A percentile compares a stretch with the other conserved stretches of the same genome.
These are phyloP conservation scores for Colletotrichum viniferum DNA, from an alignment of 2,329 filamentous ascomycete species.

Conservation along the genomic window DNA sequence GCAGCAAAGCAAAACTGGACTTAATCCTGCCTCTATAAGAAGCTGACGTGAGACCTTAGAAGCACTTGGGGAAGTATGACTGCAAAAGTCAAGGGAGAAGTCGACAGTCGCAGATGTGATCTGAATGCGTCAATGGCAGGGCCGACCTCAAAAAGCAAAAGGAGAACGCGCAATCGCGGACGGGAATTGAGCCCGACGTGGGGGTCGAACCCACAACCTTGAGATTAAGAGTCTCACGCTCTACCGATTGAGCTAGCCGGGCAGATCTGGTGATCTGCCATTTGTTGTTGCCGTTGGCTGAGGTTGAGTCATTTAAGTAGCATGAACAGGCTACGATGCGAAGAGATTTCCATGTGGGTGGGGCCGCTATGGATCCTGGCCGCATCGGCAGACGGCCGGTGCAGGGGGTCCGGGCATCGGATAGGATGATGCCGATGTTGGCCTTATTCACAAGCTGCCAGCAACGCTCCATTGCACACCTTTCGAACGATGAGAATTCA, in stretches of 20 bases:
- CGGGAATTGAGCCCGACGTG: conserved; percentile 28
- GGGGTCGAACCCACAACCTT: conserved; percentile 28
- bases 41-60: too few relatives aligned
- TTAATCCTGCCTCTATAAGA: too few relatives aligned
- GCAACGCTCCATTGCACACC: background rate
- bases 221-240: conserved; percentile 71
- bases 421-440: background rate
- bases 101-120: too few relatives aligned
- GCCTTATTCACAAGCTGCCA: background rate
- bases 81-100: too few relatives aligned
- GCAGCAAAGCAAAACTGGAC: too few relatives aligned
- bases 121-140: too few relatives aligned
- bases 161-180: conserved; percentile 6
- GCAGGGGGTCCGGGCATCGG: background rate
- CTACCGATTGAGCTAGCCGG: conserved; percentile 71
- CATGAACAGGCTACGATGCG: background rate
- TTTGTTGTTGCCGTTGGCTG: rapidly evolving
- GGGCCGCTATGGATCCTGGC: background rate
- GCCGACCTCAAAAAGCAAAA: background rate
- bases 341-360: background rate
- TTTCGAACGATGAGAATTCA: too few relatives aligned
- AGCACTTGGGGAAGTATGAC: too few relatives aligned
- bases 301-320: background rate
- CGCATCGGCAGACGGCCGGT: background rate
- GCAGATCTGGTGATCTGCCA: conserved; percentile 3